Percentiles rank a stretch among this genome's conserved stretches.
Conservation (phyloP, 1,284 basidiomycete species). For the Tausonia pullulans region DNA sequence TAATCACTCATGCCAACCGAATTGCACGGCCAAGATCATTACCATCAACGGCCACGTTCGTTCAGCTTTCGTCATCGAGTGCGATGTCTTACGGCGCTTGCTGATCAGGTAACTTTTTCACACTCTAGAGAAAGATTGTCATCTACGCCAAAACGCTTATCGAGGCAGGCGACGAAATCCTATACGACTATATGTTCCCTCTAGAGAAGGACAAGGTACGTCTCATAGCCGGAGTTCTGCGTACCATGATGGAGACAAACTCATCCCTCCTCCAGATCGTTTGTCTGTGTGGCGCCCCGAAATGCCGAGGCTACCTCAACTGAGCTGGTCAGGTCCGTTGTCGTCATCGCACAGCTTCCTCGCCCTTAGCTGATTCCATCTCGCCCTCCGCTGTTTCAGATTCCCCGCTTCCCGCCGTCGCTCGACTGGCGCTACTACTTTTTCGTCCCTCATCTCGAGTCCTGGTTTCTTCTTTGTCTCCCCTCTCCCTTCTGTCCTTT, state of each 20-base stretch:
- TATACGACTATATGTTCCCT: conserved; percentile 88
- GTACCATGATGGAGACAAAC: not conserved
- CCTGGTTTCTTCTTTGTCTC: too few species aligned
- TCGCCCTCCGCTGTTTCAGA: too few species aligned
- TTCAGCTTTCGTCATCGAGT: not conserved
- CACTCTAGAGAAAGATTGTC: conserved; percentile 60
- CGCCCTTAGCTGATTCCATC: too few species aligned
- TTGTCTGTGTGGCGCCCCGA: conserved; percentile 35
- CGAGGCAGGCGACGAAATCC: conserved; percentile 87
- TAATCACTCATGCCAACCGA: conserved; percentile 94
- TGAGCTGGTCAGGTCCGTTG: not conserved
- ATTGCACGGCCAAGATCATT: conserved; percentile 96
- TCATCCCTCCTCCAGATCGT: conserved; percentile 27
- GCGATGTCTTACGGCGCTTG: not conserved
- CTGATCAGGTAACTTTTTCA: not conserved
- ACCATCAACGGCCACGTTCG: conserved; percentile 76
- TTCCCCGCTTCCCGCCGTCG: too few species aligned
- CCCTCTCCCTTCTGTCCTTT: too few species aligned
- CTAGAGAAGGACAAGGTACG: conserved; percentile 71
- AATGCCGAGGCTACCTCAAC: conserved; percentile 28
- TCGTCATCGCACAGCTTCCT: too few species aligned
- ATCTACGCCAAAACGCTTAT: conserved; percentile 95
- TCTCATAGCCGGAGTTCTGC: conserved; percentile 6
- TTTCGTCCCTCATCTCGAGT: too few species aligned
- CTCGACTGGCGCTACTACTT: too few species aligned